Base-by-base conservation (phyloP, 805 yeast genomes). In the Candida namnaoensis region DNA sequence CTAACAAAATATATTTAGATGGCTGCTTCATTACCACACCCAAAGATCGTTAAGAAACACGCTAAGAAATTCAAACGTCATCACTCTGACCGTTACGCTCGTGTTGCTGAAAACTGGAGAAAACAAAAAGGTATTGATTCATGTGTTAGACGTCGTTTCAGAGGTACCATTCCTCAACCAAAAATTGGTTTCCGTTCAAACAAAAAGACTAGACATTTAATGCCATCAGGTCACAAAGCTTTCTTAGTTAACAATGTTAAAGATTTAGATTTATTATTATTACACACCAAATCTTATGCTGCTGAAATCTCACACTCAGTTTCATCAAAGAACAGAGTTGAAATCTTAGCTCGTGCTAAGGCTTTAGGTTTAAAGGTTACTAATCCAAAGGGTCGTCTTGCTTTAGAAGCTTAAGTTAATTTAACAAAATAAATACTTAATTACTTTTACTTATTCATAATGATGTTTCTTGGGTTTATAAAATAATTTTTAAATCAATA, bases 91-190 rank as follows among this genome's bases (percentile, higher is more conserved):
- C 88, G 96, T 78, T 91, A 88, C 78, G 82, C 81, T 82, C 90
- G 99, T 78, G 96, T 93, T 61, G 76, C 87, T 66, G 97, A 88
- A 77, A 83, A 82, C 82, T 95, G 99, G 99, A 93, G 99, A 88
- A 91, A 93, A 80, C 99, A 95, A 78, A 93, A 93, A 87, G 99
- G 99, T 93, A 93, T 93, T 71, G 99, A 93, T 81, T 90, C 98
- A 61, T 81, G 88, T 78, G 97, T 95, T 71, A 93, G 99, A 82
- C 91, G 99, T 82, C 84, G 93, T 81, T 93, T 93, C 95, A 88
- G 97, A 83, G 99, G 99, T 69, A 84, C 91, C 76, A 87, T 93
- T 69, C 79, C 90, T 64, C 95, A 91, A 81, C 99, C 99, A 80
- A 90, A 85, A 80, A 90, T 93, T 65, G 99, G 99, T 81, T 93